phyloP scores from a whole-genome alignment of 2,329 filamentous ascomycete species.

The Escovopsis sp. region DNA sequence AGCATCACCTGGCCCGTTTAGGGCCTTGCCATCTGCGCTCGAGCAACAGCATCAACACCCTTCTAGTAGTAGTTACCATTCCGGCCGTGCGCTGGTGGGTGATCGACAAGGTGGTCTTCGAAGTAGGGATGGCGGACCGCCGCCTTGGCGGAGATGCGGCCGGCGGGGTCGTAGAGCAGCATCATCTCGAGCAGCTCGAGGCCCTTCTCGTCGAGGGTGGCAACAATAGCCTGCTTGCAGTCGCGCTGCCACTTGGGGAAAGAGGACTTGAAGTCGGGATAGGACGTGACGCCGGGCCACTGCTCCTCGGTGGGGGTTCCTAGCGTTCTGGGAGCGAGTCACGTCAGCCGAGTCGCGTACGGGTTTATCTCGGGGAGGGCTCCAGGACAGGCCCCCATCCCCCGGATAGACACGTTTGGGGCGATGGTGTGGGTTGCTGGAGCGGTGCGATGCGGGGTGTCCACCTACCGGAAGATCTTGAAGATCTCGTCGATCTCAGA shows the following conservation, averaged over 20 bases:
- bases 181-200: constrained; percentile 54
- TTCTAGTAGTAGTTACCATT: constrained; percentile 25
- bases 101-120: constrained; percentile 22
- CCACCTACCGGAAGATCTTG: constrained; percentile 54
- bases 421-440: not conserved
- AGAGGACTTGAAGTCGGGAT: constrained; percentile 83
- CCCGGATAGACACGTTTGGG: too few relatives aligned
- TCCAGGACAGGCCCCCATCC: too few relatives aligned
- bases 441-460: constrained; percentile 8
- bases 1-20: constrained; percentile 2
- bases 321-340: constrained; percentile 38
- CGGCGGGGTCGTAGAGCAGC: constrained; percentile 76
- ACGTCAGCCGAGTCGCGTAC: constrained; percentile 1
- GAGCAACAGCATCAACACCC: constrained; percentile 8
- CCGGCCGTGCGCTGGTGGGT: constrained; percentile 14
- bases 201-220: constrained; percentile 56
- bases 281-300: constrained; percentile 89
- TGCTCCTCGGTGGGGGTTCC: constrained; percentile 69
- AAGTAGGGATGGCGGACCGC: constrained; percentile 79
- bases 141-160: constrained; percentile 79
- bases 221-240: constrained; percentile 48
- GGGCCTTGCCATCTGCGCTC: constrained; percentile 11
- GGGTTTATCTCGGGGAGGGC: too few relatives aligned
- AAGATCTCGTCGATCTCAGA: constrained; percentile 43
- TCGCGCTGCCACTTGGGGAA: constrained; percentile 85